A percentile compares a stretch with the other conserved stretches of the same genome.
These are phyloP conservation scores for Barnettozyma pratensis DNA, from an alignment of 805 yeast species.

Conservation along the genomic window DNA sequence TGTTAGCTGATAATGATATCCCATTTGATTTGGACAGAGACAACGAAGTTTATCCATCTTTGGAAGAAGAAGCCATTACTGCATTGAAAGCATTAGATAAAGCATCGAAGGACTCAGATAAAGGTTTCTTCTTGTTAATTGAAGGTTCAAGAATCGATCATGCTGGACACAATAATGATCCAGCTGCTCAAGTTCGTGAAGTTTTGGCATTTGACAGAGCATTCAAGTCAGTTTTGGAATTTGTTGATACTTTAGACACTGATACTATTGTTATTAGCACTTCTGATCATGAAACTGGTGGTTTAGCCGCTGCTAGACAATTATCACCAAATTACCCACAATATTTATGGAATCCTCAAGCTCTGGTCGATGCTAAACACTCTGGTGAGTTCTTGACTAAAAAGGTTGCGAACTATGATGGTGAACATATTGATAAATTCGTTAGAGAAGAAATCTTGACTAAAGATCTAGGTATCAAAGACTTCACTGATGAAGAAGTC, in stretches of 20 bases:
- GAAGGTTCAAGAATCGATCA: constrained; percentile 95
- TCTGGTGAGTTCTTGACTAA: constrained; percentile 68
- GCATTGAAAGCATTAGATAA: constrained; percentile 65
- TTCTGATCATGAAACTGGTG: constrained; percentile 96
- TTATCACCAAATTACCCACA: constrained; percentile 67
- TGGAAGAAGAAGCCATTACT: constrained; percentile 71
- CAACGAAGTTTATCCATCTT: constrained; percentile 56
- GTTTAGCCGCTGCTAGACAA: constrained; percentile 84
- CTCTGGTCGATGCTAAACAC: constrained; percentile 59
- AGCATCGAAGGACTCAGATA: constrained; percentile 66
- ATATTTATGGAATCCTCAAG: constrained; percentile 83
- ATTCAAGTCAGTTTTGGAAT: constrained; percentile 66
- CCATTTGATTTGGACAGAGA: constrained; percentile 83
- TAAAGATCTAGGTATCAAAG: constrained; percentile 61
- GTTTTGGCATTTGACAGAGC: constrained; percentile 84
- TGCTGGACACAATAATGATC: constrained; percentile 92
- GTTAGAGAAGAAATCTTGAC: constrained; percentile 50
- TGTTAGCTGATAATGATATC: constrained; percentile 71
- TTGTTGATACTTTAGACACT: constrained; percentile 58
- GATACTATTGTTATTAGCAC: constrained; percentile 80
- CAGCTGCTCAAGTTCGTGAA: constrained; percentile 91
- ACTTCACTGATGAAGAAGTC: constrained; percentile 53
- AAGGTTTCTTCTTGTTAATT: constrained; percentile 81
- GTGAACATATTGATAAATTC: constrained; percentile 36
- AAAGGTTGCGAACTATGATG: constrained; percentile 36